Conservation (phyloP, 768 basidiomycete species). For the Lactifluus pinguis region DNA sequence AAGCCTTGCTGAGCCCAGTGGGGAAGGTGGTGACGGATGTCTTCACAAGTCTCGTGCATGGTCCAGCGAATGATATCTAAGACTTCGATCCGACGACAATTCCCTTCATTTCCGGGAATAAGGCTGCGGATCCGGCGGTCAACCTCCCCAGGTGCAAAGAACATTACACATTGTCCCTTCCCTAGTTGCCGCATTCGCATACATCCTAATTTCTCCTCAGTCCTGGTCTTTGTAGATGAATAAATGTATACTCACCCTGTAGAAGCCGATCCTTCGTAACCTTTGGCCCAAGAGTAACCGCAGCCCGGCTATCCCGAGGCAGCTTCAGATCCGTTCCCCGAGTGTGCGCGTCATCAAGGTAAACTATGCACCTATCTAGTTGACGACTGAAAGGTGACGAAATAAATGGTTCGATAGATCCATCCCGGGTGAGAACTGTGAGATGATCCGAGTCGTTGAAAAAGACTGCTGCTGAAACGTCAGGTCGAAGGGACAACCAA, state of each 20-base stretch:
- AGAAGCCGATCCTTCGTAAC: slow-evolving; percentile 43
- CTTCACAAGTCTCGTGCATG: slow-evolving; percentile 14
- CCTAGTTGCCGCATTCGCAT: no score
- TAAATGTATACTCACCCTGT: slow-evolving; percentile 31
- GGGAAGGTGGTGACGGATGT: slow-evolving; percentile 2
- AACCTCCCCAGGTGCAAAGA: slow-evolving; percentile 2
- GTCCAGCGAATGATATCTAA: slow-evolving; percentile 15
- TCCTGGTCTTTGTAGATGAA: background rate
- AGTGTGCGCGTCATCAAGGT: slow-evolving; percentile 46
- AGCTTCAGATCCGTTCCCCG: slow-evolving; percentile 47
- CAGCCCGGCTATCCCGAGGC: slow-evolving; percentile 33
- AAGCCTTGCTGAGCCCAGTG: background rate
- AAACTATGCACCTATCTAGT: slow-evolving; percentile 34
- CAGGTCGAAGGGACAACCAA: slow-evolving; percentile 31
- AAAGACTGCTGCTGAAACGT: slow-evolving; percentile 35
- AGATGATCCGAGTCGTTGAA: slow-evolving; percentile 27
- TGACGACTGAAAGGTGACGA: slow-evolving; percentile 23
- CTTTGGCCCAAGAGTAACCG: slow-evolving; percentile 18
- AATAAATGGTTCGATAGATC: slow-evolving; percentile 27
- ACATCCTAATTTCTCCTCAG: background rate
- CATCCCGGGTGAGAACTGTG: slow-evolving; percentile 22
- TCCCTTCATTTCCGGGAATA: background rate
- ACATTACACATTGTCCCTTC: no score
- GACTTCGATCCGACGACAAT: background rate
- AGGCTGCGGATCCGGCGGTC: slow-evolving; percentile 7